phyloP scores from a whole-genome alignment of 176 grass and related monocot species.

The Bothriochloa decipiens region DNA sequence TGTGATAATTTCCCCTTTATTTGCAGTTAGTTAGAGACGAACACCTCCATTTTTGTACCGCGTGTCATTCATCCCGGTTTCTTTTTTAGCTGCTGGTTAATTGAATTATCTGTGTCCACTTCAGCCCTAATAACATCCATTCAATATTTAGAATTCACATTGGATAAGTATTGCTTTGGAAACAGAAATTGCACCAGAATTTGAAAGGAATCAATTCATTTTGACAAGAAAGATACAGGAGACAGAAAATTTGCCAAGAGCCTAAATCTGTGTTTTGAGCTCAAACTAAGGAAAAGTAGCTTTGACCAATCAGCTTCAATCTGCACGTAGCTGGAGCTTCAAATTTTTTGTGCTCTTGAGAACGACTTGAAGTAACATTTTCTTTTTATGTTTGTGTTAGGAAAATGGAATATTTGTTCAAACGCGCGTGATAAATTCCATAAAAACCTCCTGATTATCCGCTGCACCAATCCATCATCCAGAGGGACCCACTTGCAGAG shows the following conservation, averaged over 20 bases:
- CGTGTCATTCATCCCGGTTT: neutral
- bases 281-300: neutral
- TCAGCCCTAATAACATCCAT: neutral
- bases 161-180: neutral
- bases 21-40: neutral
- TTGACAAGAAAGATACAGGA: neutral
- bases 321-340: neutral
- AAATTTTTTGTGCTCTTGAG: neutral
- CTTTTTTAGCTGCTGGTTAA: neutral
- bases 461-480: too few species aligned
- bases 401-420: neutral
- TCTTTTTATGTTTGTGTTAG: too few species aligned
- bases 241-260: too few species aligned
- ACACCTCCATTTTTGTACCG: neutral
- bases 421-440: constrained; percentile 7
- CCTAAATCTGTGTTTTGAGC: too few species aligned
- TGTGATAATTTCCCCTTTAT: neutral
- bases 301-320: neutral
- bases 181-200: neutral
- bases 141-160: neutral
- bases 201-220: neutral
- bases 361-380: too few species aligned
- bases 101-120: neutral
- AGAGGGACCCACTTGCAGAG: neutral
- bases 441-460: neutral